Base-by-base conservation (phyloP, 306 rosid species). In the Hippophae gyantsensis region DNA sequence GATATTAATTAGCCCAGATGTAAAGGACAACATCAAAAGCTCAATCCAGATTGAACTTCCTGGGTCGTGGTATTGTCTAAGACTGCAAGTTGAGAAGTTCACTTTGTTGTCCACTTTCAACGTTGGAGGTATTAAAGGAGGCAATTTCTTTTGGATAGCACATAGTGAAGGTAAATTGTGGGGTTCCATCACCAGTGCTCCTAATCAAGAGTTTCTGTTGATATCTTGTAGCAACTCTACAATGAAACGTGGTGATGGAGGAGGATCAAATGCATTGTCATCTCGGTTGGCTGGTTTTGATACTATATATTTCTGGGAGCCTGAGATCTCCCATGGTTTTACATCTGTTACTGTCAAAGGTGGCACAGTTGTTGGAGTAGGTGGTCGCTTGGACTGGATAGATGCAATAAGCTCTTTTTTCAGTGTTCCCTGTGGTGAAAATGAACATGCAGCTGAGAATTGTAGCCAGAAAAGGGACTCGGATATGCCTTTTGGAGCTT, bases 321-420 rank as follows among this genome's bases (percentile, higher is more conserved):
- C 92, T 6, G 86, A 78, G 65, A 67, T 58, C 71, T 69, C 60
- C 43, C 81, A 71, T 55, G 79, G 68, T 54, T 63, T 72, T 69
- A 85, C 86, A 67, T 85, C 98, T 43, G 44, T 83, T 63, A 72
- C 89, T 11, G 79, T 87, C 71, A 82, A 95, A 66, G 87, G 98
- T 75, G 83, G 79, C 58, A 92, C 98, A 48, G 46, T 87, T 56
- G 70, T 87, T 71, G 96, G 96, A 25, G 65, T 69, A 48, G 98
- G 96, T 2, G 98, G 96, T 61, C 96, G 98, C 23, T 68, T 92
- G 78, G 98, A 92, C 80, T 92, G 98, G 98, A 66, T 79, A 38
- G 81, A 73, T 70, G 70, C 76, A 58, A 73, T 87, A 61, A 67
- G 48, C 69, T 87, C 96, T 13, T 83, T 87, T 83, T 85, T 85